Conservation (phyloP, 2,329 filamentous ascomycete species). For the Ramichloridium luteum region DNA sequence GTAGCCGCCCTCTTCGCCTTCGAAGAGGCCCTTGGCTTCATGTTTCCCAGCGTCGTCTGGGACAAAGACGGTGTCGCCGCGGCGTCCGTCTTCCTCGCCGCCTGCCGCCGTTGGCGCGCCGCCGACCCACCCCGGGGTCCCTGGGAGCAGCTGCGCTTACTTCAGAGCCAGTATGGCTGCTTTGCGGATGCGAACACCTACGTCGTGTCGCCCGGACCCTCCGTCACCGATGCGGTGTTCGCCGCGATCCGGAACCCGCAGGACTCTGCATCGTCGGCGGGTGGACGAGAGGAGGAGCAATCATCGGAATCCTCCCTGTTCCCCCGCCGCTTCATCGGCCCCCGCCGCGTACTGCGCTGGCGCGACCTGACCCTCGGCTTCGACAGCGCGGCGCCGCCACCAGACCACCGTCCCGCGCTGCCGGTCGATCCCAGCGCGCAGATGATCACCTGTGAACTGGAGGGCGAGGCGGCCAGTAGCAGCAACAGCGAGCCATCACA, state of each 20-base stretch:
- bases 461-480: too few species aligned
- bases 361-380: constrained; percentile 49
- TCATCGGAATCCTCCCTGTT: too few species aligned
- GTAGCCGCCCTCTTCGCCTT: constrained; percentile 40
- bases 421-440: constrained; percentile 46
- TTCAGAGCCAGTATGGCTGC: constrained; percentile 47
- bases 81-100: constrained; percentile 46
- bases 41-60: constrained; percentile 50
- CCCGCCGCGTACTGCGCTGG: constrained; percentile 44
- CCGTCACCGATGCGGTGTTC: constrained; percentile 43
- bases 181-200: constrained; percentile 54
- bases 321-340: too few species aligned
- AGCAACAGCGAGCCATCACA: too few species aligned
- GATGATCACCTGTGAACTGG: constrained; percentile 52
- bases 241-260: constrained; percentile 38
- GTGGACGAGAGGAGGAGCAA: constrained; percentile 10
- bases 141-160: constrained; percentile 42
- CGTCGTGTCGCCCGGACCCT: constrained; percentile 44
- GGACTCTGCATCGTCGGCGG: constrained; percentile 21
- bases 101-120: constrained; percentile 38
- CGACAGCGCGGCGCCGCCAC: constrained; percentile 40
- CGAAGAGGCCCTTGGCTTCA: constrained; percentile 55
- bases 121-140: constrained; percentile 47
- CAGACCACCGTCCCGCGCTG: constrained; percentile 41
- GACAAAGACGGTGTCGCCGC: constrained; percentile 55